Percentiles rank a stretch among this genome's conserved stretches.
Conservation (phyloP, 73 alveolate species). For the Effrenium voratum region DNA sequence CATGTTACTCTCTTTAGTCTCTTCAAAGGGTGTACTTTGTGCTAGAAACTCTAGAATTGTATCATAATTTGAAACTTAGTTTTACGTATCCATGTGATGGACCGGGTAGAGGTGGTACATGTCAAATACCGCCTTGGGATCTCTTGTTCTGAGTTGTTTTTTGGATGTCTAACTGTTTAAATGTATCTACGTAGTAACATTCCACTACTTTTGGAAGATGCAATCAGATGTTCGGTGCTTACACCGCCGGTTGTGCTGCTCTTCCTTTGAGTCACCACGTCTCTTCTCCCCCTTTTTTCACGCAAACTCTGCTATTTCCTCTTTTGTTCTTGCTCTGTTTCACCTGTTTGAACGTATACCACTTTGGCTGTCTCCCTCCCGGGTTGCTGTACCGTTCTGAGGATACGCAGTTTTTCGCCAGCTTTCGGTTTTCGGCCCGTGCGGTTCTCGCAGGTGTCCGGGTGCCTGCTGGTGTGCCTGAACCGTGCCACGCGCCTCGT, state of each 20-base stretch:
- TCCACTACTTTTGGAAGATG: slow-evolving; percentile 15
- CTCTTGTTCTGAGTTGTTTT: background rate
- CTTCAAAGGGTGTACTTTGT: too few species aligned
- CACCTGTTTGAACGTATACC: too few species aligned
- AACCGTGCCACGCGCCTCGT: slow-evolving; percentile 99
- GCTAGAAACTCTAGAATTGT: too few species aligned
- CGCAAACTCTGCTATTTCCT: background rate
- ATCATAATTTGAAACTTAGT: background rate
- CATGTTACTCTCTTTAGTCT: too few species aligned
- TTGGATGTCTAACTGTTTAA: slow-evolving; percentile 4
- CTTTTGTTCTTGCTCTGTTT: background rate
- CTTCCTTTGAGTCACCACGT: background rate
- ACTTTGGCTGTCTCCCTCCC: too few species aligned
- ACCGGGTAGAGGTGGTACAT: slow-evolving; percentile 24
- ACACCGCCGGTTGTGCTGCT: too few species aligned
- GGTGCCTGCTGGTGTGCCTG: slow-evolving; percentile 99
- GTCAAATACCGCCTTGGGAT: slow-evolving; percentile 12
- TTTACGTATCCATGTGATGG: slow-evolving; percentile 3
- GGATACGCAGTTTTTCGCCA: too few species aligned
- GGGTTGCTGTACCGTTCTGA: too few species aligned
- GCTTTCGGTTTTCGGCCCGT: too few species aligned
- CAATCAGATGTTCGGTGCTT: too few species aligned
- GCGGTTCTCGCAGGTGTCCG: slow-evolving; percentile 97
- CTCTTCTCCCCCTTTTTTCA: background rate
- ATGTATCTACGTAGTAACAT: background rate